A percentile compares a stretch with the other conserved stretches of the same genome.
These are phyloP conservation scores for Eucalyptus pumila DNA, from an alignment of 345 rosid genomes.

Conservation along the genomic window DNA sequence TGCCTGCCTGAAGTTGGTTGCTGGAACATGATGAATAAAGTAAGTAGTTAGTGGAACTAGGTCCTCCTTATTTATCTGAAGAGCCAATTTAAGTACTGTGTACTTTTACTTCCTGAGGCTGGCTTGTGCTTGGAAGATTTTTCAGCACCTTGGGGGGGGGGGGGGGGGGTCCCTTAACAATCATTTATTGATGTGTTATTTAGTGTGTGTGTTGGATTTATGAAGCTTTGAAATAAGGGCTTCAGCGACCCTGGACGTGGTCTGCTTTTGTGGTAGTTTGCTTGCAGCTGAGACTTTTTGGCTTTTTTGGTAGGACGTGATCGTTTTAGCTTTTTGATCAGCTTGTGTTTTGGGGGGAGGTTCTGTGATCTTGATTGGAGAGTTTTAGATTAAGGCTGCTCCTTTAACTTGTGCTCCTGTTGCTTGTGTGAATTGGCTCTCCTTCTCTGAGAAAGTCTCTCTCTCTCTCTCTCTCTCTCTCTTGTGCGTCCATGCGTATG, in stretches of 20 bases:
- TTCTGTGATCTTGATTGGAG: background rate
- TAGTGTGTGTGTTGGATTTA: background rate
- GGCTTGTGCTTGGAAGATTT: background rate
- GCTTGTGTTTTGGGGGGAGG: background rate
- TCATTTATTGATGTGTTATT: background rate
- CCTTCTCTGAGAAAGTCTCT: background rate
- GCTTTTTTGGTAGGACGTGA: background rate
- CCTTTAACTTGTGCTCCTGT: background rate
- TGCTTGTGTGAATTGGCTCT: background rate
- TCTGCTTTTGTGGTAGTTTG: background rate
- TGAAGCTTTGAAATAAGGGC: background rate
- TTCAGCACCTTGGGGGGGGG: background rate
- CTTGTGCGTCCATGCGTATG: accelerated
- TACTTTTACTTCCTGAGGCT: background rate
- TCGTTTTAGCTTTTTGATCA: background rate
- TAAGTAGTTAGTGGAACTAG: background rate
- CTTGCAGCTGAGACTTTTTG: background rate
- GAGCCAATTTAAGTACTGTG: background rate
- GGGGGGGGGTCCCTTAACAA: background rate
- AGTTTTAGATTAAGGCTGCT: background rate
- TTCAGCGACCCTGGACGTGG: background rate
- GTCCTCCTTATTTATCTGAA: background rate
- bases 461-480: background rate
- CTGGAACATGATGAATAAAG: conserved; percentile 99
- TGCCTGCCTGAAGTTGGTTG: conserved; percentile 94